A percentile compares a stretch with the other conserved stretches of the same genome.
These are phyloP conservation scores for Cladosporium halotolerans DNA, from an alignment of 2,329 filamentous ascomycete species.

Conservation along the genomic window DNA sequence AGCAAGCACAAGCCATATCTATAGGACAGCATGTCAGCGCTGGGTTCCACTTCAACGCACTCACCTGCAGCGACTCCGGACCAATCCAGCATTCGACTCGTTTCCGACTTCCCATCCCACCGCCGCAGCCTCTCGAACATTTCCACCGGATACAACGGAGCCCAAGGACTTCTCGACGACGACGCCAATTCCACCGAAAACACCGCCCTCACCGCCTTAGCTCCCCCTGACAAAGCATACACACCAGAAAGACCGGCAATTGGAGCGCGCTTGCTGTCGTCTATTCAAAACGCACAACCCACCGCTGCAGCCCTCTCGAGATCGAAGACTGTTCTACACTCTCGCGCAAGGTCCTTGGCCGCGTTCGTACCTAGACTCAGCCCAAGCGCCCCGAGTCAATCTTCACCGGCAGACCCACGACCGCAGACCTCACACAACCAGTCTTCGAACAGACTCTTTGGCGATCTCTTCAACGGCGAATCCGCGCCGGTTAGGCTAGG, in stretches of 20 bases:
- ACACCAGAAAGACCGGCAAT: constrained; percentile 20
- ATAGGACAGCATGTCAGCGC: constrained; percentile 3
- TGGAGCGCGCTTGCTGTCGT: constrained; percentile 22
- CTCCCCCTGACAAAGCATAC: constrained; percentile 12
- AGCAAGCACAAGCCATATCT: constrained; percentile 5
- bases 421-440: constrained; percentile 1
- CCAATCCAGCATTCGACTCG: constrained; percentile 8
- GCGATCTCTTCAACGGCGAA: constrained; percentile 29
- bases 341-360: constrained; percentile 27
- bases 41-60: constrained; percentile 3
- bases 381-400: constrained; percentile 13
- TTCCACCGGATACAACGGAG: constrained; percentile 21
- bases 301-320: constrained; percentile 26
- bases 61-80: constrained; percentile 8
- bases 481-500: constrained; percentile 30
- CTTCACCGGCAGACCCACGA: constrained; percentile 9
- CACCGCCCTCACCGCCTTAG: constrained; percentile 15
- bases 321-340: constrained; percentile 25
- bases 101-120: constrained; percentile 5
- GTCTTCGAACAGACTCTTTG: constrained; percentile 20
- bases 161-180: constrained; percentile 18
- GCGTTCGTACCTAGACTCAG: constrained; percentile 25
- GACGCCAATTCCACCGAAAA: constrained; percentile 13
- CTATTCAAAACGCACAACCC: constrained; percentile 22
- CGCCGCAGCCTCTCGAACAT: constrained; percentile 6